Evolutionary conservation across 148 eudicot genomes (phyloP), one percentile per base, ranked within the genome.

Genomic region (Arctostaphylos glauca): DNA sequence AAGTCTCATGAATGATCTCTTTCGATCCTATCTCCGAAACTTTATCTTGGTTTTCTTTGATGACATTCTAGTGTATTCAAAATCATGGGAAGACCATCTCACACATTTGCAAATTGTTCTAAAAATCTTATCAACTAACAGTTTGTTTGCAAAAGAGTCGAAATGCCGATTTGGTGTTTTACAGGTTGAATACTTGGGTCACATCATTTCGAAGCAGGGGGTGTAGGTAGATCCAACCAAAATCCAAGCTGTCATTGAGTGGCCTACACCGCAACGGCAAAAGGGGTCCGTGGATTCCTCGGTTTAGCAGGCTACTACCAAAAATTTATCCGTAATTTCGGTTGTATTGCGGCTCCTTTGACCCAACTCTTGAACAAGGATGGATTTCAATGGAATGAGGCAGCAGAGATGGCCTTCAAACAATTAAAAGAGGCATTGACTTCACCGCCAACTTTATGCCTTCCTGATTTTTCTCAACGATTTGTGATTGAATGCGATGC

Each of bases 351-450:
- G 38, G 41, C 78, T 75, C 78, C 41, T 47, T 41, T 75, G 9
- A 75, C 56, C 5, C 56, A 14, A 16, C 78, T 75, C 56, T 50
- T 75, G 3, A 16, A 55, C 56, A 75, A 75, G 58, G 58, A 49
- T 48, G 78, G 25, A 75, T 75, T 75, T 75, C 56, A 49, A 23
- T 75, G 56, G 78, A 75, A 8, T 50, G 58, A 73, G 49, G 49
- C 49, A 47, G 49, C 49, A 47, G 49, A 47, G 49, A 47, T 47
- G 49, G 3, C 49, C 49, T 3, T 47, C 49, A 47, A n/a, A n/a
- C n/a, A n/a, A n/a, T n/a, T n/a, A n/a, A n/a, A n/a, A n/a, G n/a
- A n/a, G n/a, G n/a, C n/a, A 5, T 47, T 47, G 5, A 47, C 49
- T 47, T 47, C 49, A 47, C 49, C 49, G 5, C 49, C 49, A 47